Conservation (phyloP, 805 yeast species). For the Clavispora santaluciae region DNA sequence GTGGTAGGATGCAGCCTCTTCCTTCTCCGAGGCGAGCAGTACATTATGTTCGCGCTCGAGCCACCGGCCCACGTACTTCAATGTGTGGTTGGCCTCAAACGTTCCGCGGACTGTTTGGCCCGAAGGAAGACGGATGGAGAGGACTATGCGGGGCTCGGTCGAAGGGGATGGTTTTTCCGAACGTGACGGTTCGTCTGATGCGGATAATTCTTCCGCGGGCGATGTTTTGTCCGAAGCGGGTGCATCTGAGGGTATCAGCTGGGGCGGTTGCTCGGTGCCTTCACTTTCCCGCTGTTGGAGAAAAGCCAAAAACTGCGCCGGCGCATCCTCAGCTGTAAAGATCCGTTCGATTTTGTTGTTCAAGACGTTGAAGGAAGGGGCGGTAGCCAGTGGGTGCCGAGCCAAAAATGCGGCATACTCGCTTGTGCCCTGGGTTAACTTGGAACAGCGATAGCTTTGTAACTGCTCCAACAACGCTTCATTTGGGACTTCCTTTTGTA, state of each 20-base stretch:
- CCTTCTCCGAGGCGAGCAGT: constrained; percentile 11
- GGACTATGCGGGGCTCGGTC: constrained; percentile 1
- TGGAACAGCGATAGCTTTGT: constrained; percentile 14
- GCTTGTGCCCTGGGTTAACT: constrained; percentile 12
- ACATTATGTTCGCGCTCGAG: constrained; percentile 10
- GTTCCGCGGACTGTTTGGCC: constrained; percentile 9
- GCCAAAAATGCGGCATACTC: constrained; percentile 40
- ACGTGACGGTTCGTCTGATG: too few species aligned
- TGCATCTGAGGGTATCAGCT: too few species aligned
- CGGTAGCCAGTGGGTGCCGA: constrained; percentile 46
- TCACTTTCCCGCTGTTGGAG: background rate
- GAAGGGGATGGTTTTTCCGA: too few species aligned
- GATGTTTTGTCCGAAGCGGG: too few species aligned
- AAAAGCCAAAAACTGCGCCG: background rate
- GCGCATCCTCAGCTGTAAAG: background rate
- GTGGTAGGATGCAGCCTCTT: background rate
- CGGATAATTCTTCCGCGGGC: too few species aligned
- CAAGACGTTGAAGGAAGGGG: constrained; percentile 59
- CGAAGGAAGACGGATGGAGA: constrained; percentile 12
- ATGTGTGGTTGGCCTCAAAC: constrained; percentile 7
- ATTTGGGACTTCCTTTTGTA: background rate
- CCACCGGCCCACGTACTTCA: constrained; percentile 15
- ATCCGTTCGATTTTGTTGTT: background rate
- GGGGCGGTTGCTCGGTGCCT: too few species aligned
- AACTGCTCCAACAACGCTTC: background rate